Evolutionary conservation across 805 yeast genomes (phyloP), one percentile per base, ranked within the genome.

Genomic region (Allodekkera sacchari): DNA sequence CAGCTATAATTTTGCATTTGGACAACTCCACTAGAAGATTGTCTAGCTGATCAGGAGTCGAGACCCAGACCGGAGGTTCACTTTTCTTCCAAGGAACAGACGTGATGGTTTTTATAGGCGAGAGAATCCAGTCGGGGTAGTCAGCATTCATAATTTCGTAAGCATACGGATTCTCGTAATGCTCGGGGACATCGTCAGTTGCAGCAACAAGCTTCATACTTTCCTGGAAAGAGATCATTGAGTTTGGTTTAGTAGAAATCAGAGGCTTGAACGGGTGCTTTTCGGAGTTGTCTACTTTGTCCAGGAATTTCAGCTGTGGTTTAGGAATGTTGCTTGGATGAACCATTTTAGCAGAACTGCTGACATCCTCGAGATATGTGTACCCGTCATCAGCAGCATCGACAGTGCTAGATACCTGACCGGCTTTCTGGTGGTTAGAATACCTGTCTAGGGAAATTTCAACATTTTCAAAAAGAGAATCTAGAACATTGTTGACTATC

Each of bases 131-230:
- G 1, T 63, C 68, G 2, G 94, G 92, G 50, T 83, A 88, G 27
- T 73, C 74, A 36, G 74, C 79, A 22, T 65, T 57, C 45, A 66
- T 66, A 27, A 89, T 89, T 55, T 89, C 97, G 23, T 57, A 53
- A 28, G 63, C 71, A 48, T 92, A 89, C 0, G 98, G 98, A 31
- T 92, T 92, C 7, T 66, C 67, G 48, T 76, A 81, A 53, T 77
- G 83, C 7, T 68, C 52, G 4, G 83, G 79, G 20, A 59, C 57
- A 16, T 60, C 62, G 5, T 61, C 66, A 1, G 52, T 54, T 17
- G 48, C 52, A 4, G 50, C 54, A 26, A 57, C 60, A 46, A 69
- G 46, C 34, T 39, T 43, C 26, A 68, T 36, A 5, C 74, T 59
- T 18, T 77, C 73, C n/a, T 72, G 72, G 15, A 77, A 64, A 0